These are phyloP conservation scores for Albugo candida DNA, from an alignment of 352 stramenopile species.

Conservation along the genomic window DNA sequence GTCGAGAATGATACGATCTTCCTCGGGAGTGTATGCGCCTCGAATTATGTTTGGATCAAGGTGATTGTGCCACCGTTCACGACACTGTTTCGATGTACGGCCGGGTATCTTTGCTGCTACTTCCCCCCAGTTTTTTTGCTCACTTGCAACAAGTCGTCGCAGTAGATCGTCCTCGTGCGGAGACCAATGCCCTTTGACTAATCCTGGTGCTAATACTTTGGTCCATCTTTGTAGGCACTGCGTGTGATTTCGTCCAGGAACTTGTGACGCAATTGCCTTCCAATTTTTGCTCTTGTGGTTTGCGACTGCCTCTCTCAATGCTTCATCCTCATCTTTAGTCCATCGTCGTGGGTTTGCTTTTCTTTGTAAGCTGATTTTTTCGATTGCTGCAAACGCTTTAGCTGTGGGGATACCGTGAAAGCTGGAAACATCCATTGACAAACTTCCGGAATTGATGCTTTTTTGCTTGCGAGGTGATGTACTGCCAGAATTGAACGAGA, in stretches of 20 bases:
- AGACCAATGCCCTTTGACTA: slow-evolving; percentile 84
- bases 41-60: slow-evolving; percentile 76
- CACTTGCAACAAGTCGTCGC: slow-evolving; percentile 46
- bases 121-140: slow-evolving; percentile 79
- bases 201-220: slow-evolving; percentile 72
- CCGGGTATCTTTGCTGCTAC: slow-evolving; percentile 71
- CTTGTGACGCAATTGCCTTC: slow-evolving; percentile 80
- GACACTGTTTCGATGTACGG: slow-evolving; percentile 78
- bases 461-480: slow-evolving; percentile 52
- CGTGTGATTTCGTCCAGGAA: slow-evolving; percentile 77
- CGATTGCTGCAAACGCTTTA: slow-evolving; percentile 13
- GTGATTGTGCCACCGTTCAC: slow-evolving; percentile 82
- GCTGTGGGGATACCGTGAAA: slow-evolving; percentile 8
- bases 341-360: slow-evolving; percentile 68
- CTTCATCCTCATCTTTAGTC: slow-evolving; percentile 80
- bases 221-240: slow-evolving; percentile 84
- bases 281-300: slow-evolving; percentile 82
- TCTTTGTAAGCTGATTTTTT: slow-evolving; percentile 10
- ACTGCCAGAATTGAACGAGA: slow-evolving; percentile 7
- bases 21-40: slow-evolving; percentile 71
- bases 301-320: slow-evolving; percentile 59
- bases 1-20: slow-evolving; percentile 77
- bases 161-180: slow-evolving; percentile 74
- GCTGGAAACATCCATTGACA: slow-evolving; percentile 8
- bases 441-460: slow-evolving; percentile 62